Evolutionary conservation across 768 basidiomycete species (phyloP).

Genomic region (Multifurca ochricompacta): DNA sequence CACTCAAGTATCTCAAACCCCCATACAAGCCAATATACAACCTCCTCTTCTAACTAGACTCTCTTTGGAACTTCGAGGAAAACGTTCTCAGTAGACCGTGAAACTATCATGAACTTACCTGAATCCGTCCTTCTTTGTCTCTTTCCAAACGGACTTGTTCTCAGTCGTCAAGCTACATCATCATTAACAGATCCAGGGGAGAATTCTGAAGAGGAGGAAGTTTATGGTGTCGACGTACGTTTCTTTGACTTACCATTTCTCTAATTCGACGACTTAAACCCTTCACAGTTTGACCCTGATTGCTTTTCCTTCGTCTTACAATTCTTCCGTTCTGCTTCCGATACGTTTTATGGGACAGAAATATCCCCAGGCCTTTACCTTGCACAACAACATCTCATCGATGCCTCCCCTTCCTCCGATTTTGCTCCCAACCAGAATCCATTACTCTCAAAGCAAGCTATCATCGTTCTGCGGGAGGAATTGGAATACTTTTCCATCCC

Average conservation of each 20-base stretch:
- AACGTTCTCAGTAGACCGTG: slow-evolving; percentile 88
- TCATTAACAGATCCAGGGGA: slow-evolving; percentile 68
- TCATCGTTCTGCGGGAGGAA: slow-evolving; percentile 96
- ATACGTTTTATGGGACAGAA: slow-evolving; percentile 85
- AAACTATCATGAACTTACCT: slow-evolving; percentile 96
- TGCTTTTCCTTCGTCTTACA: slow-evolving; percentile 90
- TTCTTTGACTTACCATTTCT: neutral
- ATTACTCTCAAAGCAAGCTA: slow-evolving; percentile 89
- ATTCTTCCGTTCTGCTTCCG: slow-evolving; percentile 86
- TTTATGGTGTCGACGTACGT: slow-evolving; percentile 95
- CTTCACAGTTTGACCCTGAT: slow-evolving; percentile 83
- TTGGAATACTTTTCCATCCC: slow-evolving; percentile 98
- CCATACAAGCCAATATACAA: slow-evolving; percentile 64
- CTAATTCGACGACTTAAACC: slow-evolving; percentile 13
- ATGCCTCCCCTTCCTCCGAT: slow-evolving; percentile 49
- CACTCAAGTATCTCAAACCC: slow-evolving; percentile 50
- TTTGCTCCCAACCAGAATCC: slow-evolving; percentile 76
- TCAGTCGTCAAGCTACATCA: slow-evolving; percentile 77
- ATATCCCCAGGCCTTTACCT: slow-evolving; percentile 62
- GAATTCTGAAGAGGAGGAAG: slow-evolving; percentile 77
- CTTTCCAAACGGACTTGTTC: slow-evolving; percentile 94
- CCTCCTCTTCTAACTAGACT: slow-evolving; percentile 85
- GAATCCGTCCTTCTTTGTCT: slow-evolving; percentile 94
- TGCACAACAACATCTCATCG: slow-evolving; percentile 74
- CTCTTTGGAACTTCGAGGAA: slow-evolving; percentile 86